A percentile compares a stretch with the other conserved stretches of the same genome.
phyloP scores from a whole-genome alignment of 805 yeast species.

The Candida ponderosae region DNA sequence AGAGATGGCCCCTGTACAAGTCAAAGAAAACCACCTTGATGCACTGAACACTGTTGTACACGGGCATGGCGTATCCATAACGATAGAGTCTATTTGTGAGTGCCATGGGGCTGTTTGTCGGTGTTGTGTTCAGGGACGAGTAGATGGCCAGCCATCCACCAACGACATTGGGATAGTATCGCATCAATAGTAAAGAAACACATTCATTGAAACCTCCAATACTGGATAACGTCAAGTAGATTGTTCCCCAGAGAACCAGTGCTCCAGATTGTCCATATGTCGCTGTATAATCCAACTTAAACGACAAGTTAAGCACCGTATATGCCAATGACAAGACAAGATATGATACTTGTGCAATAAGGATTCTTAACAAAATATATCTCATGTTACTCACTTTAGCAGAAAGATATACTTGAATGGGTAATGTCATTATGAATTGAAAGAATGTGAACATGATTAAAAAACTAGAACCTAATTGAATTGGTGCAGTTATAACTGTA shows the following conservation, averaged over 20 bases:
- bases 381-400: constrained; percentile 33
- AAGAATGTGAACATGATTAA: constrained; percentile 65
- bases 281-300: constrained; percentile 46
- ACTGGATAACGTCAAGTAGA: constrained; percentile 60
- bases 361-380: constrained; percentile 41
- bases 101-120: constrained; percentile 57
- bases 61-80: constrained; percentile 62
- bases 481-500: constrained; percentile 51
- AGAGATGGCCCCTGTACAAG: constrained; percentile 47
- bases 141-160: constrained; percentile 70
- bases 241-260: constrained; percentile 61
- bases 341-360: constrained; percentile 41
- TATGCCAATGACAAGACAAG: constrained; percentile 51
- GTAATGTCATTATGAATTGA: constrained; percentile 51
- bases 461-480: constrained; percentile 68
- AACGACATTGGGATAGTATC: constrained; percentile 49
- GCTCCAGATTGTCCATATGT: constrained; percentile 65
- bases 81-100: constrained; percentile 46
- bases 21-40: constrained; percentile 51
- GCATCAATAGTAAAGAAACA: constrained; percentile 39
- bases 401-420: constrained; percentile 40
- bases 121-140: constrained; percentile 57
- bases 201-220: constrained; percentile 69
- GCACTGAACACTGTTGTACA: constrained; percentile 55
- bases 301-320: constrained; percentile 54